Base-by-base conservation (phyloP, 2,329 filamentous ascomycete species). In the Ilyonectria robusta region DNA sequence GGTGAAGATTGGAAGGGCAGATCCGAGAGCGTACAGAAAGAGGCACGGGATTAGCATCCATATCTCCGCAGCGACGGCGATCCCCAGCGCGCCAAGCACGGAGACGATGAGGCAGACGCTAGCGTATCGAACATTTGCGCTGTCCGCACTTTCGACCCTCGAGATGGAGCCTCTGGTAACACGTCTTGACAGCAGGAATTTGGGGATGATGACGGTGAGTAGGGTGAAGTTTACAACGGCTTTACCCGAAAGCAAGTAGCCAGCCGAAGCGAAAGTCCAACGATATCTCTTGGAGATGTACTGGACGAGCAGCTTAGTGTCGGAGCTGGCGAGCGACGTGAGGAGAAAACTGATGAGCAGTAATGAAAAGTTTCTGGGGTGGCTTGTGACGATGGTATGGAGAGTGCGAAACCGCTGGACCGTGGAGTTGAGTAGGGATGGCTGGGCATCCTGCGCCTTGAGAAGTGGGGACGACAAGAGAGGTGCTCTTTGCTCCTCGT, bases 251-350 rank as follows among this genome's bases (percentile, higher is more conserved):
- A 86, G 75, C 3, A 87, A 76, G 59, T 86, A 87, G 6, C 85
- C 85, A 0, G 84, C 83, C 0, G 79, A 79, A 2, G 83, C 79
- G 65, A 87, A 85, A 0, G 77, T 79, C 84, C 84, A 86, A 21
- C 72, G 59, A 46, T 85, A 86, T 1, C 84, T 79, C 67, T 81
- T 85, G 0, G 85, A 86, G 68, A 86, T 86, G 69, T 86, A 86
- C 64, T 86, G 84, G 2, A 84, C 79, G 7, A 86, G 78, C 0
- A 87, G 79, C 63, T 85, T 86, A 17, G 84, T 86, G 67, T 87
- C 85, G 23, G 84, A 84, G 73, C 83, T 85, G 6, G 84, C 85
- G 17, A 86, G 79, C 13, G 84, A 83, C 1, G 84, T 83, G 62
- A 86, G 80, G 59, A 86, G 79, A 72, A 86, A 84, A 70, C 81